phyloP scores from a whole-genome alignment of 495 filamentous ascomycete genomes.

The Hamigera avellanea region DNA sequence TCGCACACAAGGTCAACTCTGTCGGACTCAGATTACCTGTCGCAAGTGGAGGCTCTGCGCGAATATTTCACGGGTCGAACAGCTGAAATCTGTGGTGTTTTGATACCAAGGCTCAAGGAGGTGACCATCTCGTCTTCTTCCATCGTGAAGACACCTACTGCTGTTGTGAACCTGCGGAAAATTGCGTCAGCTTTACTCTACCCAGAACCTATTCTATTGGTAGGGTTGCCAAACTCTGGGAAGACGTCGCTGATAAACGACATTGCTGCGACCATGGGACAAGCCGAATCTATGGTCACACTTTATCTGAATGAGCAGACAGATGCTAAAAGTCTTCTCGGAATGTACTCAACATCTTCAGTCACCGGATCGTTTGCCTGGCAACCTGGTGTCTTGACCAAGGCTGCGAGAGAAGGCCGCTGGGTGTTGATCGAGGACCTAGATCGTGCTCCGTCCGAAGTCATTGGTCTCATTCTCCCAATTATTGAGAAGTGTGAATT shows the following conservation, averaged over 20 bases:
- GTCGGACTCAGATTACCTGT: conserved; percentile 13
- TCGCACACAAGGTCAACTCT: conserved; percentile 10
- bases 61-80: conserved; percentile 38
- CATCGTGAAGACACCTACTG: conserved; percentile 63
- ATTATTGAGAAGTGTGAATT: conserved; percentile 83
- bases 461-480: conserved; percentile 81
- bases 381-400: conserved; percentile 88
- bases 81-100: conserved; percentile 45
- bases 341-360: conserved; percentile 77
- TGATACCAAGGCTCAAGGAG: conserved; percentile 54
- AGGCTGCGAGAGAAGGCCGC: conserved; percentile 81
- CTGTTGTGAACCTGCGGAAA: conserved; percentile 51
- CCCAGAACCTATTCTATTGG: conserved; percentile 60
- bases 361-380: conserved; percentile 82
- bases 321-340: conserved; percentile 88
- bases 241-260: conserved; percentile 84
- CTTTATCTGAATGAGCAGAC: conserved; percentile 95
- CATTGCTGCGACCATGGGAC: conserved; percentile 63
- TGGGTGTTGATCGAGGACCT: conserved; percentile 97
- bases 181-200: conserved; percentile 55
- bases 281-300: conserved; percentile 67
- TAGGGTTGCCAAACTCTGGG: conserved; percentile 76
- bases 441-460: conserved; percentile 88
- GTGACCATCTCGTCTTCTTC: conserved; percentile 31
- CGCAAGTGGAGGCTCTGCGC: conserved; percentile 19